phyloP scores from a whole-genome alignment of 106 monocot genomes.

The Allium sativum region DNA sequence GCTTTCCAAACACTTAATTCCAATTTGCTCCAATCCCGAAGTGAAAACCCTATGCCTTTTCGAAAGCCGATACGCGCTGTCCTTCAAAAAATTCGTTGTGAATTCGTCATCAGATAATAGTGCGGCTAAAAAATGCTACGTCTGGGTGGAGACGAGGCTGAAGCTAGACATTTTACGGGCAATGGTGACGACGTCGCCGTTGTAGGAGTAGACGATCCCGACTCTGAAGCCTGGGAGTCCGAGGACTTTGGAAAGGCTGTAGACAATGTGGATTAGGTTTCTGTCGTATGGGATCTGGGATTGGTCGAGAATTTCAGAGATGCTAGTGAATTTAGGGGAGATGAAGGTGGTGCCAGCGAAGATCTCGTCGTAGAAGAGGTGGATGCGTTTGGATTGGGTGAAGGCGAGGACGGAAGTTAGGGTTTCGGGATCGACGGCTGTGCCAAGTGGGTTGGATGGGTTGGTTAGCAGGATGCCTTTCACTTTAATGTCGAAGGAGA shows the following conservation, averaged over 20 bases:
- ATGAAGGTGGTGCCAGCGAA: constrained; percentile 31
- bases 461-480: constrained; percentile 53
- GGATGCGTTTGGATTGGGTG: constrained; percentile 27
- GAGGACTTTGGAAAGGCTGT: constrained; percentile 68
- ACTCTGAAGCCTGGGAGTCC: constrained; percentile 70
- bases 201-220: constrained; percentile 68
- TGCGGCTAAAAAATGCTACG: constrained; percentile 36
- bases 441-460: constrained; percentile 63
- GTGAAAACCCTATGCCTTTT: constrained; percentile 27
- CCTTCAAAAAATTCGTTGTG: constrained; percentile 19
- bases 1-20: constrained; percentile 34
- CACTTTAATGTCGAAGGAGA: constrained; percentile 15
- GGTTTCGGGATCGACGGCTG: constrained; percentile 10
- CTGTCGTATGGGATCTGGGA: constrained; percentile 6
- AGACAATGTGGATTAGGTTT: constrained; percentile 45
- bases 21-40: constrained; percentile 13
- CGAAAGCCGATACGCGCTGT: constrained; percentile 21
- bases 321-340: constrained; percentile 19
- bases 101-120: constrained; percentile 51
- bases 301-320: constrained; percentile 31
- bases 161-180: constrained; percentile 69
- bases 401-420: constrained; percentile 21
- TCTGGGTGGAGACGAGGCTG: constrained; percentile 64
- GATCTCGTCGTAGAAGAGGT: constrained; percentile 60
- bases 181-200: constrained; percentile 36